Base-by-base conservation (phyloP, 1,284 basidiomycete species). In the Rhodotorula sp. region DNA sequence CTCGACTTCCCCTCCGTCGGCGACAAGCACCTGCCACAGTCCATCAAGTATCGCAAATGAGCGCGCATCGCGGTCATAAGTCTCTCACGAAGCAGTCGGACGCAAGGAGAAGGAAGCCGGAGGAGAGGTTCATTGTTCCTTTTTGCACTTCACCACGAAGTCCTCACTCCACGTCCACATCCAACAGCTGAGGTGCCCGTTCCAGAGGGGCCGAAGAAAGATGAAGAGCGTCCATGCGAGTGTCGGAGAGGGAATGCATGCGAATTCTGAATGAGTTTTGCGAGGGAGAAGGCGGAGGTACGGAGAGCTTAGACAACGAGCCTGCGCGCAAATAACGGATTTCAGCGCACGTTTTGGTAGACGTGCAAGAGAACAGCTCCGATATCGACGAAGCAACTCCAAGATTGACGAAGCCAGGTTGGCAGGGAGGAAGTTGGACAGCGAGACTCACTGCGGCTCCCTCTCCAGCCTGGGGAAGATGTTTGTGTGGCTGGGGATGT, bases 391-490 rank as follows among this genome's bases (percentile, higher is more conserved):
- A 44, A 4, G 24, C 40, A 22, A 13, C 34, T 8, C 8, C 18
- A 9, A 26, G 10, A 37, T 1, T 31, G 18, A 18, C 6, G 52
- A 44, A 4, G 24, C 40, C 47, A 55, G 47, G 4, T 10, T n/a
- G 8, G 22, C 28, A 40, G 28, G 24, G 10, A 46, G 6, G 15
- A 26, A 54, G 31, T 8, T 30, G 20, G 11, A 37, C 4, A n/a
- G 22, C 9, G 13, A 22, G 11, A 62, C 70, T 47, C 31, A 71
- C 70, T 44, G 55, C 22, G 68, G 68, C 60, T 70, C 71, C 37
- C 63, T 65, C 1, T 30, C 58, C 24, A 58, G 65, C 44, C 11
- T 52, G 50, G 65, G 59, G 58, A 66, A 65, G 24, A 70, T 53
- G 61, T 52, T 64, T 48, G 60, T 31, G 62, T 69, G 67, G 20